Percentiles rank a stretch among this genome's conserved stretches.
phyloP scores from a whole-genome alignment of 139 green algal genomes.

The Micractinium sp. region DNA sequence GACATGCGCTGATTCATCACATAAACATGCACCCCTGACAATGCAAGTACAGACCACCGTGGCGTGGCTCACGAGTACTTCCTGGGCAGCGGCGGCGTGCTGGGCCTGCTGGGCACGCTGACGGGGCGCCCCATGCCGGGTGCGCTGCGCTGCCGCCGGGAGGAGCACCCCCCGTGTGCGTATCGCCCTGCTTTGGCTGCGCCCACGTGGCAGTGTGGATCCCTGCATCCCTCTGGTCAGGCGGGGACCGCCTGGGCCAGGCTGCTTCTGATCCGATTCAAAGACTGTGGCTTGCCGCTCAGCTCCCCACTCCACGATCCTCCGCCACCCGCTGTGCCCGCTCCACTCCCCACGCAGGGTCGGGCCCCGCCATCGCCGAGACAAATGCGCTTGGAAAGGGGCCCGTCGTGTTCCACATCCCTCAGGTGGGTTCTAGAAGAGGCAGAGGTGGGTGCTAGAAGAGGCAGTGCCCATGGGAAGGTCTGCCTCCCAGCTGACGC shows the following conservation, averaged over 20 bases:
- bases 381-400: conserved; percentile 51
- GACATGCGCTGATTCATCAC: no score
- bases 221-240: neutral
- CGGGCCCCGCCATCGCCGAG: conserved; percentile 30
- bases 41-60: neutral
- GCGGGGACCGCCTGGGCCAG: no score
- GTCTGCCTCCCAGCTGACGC: no score
- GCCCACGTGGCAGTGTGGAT: conserved; percentile 21
- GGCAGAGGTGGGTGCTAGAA: no score
- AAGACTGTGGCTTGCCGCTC: no score
- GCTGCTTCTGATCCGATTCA: no score
- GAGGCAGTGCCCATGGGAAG: no score
- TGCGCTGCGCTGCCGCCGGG: conserved; percentile 5
- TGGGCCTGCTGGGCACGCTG: conserved; percentile 52
- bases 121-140: conserved; percentile 38
- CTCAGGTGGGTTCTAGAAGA: conserved; percentile 31
- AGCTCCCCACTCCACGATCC: neutral
- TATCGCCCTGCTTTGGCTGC: no score
- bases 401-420: conserved; percentile 49
- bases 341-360: conserved; percentile 12
- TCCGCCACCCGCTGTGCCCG: neutral
- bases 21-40: no score
- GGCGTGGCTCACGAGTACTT: conserved; percentile 41
- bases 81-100: conserved; percentile 50
- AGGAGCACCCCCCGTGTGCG: no score